phyloP scores from a whole-genome alignment of 208 protist genomes.

The Leptomonas pyrrhocoris region DNA sequence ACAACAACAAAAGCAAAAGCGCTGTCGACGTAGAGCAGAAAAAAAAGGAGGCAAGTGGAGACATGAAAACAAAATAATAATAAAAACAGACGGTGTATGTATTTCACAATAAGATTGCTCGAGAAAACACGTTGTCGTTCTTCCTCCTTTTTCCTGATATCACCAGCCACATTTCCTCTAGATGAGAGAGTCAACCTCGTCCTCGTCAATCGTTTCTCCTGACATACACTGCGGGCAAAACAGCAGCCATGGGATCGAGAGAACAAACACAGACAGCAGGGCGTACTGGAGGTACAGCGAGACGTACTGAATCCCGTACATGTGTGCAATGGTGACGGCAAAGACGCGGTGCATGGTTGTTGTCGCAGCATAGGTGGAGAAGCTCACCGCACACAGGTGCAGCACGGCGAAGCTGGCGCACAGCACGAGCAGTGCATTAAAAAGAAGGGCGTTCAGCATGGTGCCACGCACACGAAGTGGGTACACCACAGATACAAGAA shows the following conservation, averaged over 20 bases:
- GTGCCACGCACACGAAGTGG: constrained; percentile 83
- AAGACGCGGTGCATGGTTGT: constrained; percentile 65
- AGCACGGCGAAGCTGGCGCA: constrained; percentile 88
- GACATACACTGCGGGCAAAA: constrained; percentile 17
- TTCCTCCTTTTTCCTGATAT: background rate
- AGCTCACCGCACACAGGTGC: constrained; percentile 90
- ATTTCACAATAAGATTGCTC: too few relatives aligned
- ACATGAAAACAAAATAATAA: too few relatives aligned
- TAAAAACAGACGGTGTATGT: too few relatives aligned
- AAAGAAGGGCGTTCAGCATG: constrained; percentile 94
- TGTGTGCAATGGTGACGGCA: constrained; percentile 41
- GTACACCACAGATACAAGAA: constrained; percentile 74
- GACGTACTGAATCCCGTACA: constrained; percentile 57
- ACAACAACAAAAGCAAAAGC: too few relatives aligned
- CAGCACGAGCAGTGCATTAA: constrained; percentile 92
- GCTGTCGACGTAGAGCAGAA: too few relatives aligned
- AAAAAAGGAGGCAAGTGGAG: too few relatives aligned
- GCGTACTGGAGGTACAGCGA: constrained; percentile 62
- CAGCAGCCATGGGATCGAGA: constrained; percentile 30
- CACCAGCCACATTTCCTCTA: background rate
- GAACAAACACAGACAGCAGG: constrained; percentile 38
- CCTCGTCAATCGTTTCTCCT: constrained; percentile 17
- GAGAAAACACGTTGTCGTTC: too few relatives aligned
- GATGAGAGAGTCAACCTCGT: constrained; percentile 25
- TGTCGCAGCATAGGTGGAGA: constrained; percentile 69